Conservation (phyloP, 306 rosid genomes). For the Gastrolobium villosum region DNA sequence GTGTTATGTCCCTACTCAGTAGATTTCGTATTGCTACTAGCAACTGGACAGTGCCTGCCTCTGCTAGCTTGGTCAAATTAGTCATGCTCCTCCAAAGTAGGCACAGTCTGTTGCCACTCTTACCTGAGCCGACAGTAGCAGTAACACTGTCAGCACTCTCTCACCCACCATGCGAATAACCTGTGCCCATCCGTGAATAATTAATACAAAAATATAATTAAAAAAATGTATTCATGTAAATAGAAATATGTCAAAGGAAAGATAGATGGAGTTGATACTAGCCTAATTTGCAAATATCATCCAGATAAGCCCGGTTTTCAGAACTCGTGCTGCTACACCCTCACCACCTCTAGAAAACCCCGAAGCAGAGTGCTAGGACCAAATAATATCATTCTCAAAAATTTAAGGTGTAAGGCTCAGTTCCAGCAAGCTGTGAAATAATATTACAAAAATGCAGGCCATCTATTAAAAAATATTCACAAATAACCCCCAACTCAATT, state of each 20-base stretch:
- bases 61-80: conserved; percentile 94
- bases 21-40: too few relatives aligned
- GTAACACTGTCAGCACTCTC: conserved; percentile 96
- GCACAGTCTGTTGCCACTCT: conserved; percentile 90
- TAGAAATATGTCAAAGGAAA: background rate
- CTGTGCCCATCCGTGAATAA: conserved; percentile 53
- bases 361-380: conserved; percentile 98
- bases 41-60: conserved; percentile 71
- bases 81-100: conserved; percentile 99
- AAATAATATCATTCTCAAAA: conserved; percentile 86
- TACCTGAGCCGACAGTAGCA: conserved; percentile 89
- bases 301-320: conserved; percentile 95
- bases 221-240: background rate
- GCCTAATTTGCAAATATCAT: conserved; percentile 97
- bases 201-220: background rate
- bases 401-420: conserved; percentile 36
- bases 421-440: conserved; percentile 28
- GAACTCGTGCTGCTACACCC: conserved; percentile 99
- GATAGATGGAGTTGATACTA: conserved; percentile 44
- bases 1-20: too few relatives aligned
- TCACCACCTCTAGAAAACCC: conserved; percentile 98
- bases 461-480: background rate
- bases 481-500: conserved; percentile 22
- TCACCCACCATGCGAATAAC: conserved; percentile 99
- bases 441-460: background rate